phyloP scores from a whole-genome alignment of 768 basidiomycete species.

The Tylopilus vinaceipallidus region DNA sequence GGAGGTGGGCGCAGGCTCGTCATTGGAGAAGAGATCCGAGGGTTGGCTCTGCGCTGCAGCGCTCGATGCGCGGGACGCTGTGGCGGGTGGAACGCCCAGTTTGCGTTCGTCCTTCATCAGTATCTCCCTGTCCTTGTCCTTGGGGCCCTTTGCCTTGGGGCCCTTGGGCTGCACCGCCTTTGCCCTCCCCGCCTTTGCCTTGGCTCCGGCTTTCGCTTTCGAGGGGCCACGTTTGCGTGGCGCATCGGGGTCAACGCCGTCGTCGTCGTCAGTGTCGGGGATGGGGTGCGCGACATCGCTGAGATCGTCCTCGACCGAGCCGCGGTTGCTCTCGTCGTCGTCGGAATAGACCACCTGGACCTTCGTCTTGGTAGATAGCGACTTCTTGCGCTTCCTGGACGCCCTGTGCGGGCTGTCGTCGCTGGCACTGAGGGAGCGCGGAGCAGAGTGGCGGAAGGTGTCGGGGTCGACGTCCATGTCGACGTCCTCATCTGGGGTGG shows the following conservation, averaged over 20 bases:
- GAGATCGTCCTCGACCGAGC: slow-evolving; percentile 26
- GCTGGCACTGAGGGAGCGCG: slow-evolving; percentile 5
- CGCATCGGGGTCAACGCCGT: slow-evolving; percentile 26
- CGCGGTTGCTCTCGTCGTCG: slow-evolving; percentile 26
- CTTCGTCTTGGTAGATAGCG: slow-evolving; percentile 21
- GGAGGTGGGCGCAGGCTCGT: slow-evolving; percentile 16
- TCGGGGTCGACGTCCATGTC: slow-evolving; percentile 44
- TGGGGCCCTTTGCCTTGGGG: slow-evolving; percentile 30
- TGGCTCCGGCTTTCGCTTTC: slow-evolving; percentile 25
- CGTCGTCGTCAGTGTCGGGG: slow-evolving; percentile 26
- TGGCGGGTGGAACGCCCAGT: slow-evolving; percentile 12
- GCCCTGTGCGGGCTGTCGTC: slow-evolving; percentile 16
- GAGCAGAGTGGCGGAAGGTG: slow-evolving; percentile 23
- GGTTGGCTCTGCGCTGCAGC: slow-evolving; percentile 34
- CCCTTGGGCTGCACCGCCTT: slow-evolving; percentile 15
- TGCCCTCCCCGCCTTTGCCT: slow-evolving; percentile 27
- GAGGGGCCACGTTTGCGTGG: slow-evolving; percentile 19
- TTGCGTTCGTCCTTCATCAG: slow-evolving; percentile 43
- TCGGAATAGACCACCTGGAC: slow-evolving; percentile 27
- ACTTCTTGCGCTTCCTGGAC: slow-evolving; percentile 19
- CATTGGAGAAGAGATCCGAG: slow-evolving; percentile 32
- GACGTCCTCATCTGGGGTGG: slow-evolving; percentile 45
- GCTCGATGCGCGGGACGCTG: slow-evolving; percentile 27
- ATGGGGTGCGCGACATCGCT: slow-evolving; percentile 24
- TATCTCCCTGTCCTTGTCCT: slow-evolving; percentile 37